Percentiles rank a stretch among this genome's conserved stretches.
phyloP scores from a whole-genome alignment of 441 rosid species.

The Adansonia madagascariensis region DNA sequence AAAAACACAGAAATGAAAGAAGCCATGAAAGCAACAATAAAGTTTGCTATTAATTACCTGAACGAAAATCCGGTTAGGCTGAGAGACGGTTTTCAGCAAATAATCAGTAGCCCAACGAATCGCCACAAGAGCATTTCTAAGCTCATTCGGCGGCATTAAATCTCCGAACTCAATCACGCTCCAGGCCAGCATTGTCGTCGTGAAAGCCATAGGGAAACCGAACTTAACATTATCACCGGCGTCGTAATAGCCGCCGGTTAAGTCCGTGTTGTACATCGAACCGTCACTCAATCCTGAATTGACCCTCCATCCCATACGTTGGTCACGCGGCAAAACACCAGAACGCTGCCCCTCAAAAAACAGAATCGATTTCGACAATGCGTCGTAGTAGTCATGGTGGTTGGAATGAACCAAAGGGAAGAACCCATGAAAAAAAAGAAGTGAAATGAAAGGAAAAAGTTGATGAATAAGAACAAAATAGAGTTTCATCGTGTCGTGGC shows the following conservation, averaged over 20 bases:
- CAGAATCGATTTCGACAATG: conserved; percentile 81
- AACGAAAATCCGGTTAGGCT: conserved; percentile 84
- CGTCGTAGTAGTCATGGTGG: conserved; percentile 68
- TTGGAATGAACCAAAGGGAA: conserved; percentile 30
- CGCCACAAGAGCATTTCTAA: conserved; percentile 64
- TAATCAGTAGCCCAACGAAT: conserved; percentile 83
- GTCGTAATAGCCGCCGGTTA: conserved; percentile 88
- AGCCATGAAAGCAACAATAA: not conserved
- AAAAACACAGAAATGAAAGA: not conserved
- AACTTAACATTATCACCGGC: conserved; percentile 94
- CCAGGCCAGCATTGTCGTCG: conserved; percentile 82
- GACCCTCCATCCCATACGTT: conserved; percentile 66
- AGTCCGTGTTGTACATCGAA: conserved; percentile 61
- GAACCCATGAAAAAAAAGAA: not conserved
- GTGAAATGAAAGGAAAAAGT: not conserved
- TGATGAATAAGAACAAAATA: not conserved
- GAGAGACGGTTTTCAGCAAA: conserved; percentile 75
- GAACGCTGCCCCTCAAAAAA: conserved; percentile 97
- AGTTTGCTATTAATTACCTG: conserved; percentile 56
- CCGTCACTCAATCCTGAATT: conserved; percentile 82
- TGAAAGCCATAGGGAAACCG: conserved; percentile 91
- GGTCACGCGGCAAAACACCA: conserved; percentile 72
- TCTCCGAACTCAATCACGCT: conserved; percentile 83
- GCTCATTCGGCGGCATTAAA: conserved; percentile 67
- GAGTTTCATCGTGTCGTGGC: conserved; percentile 15